Evolutionary conservation across 768 basidiomycete genomes (phyloP), one percentile per base, ranked within the genome.

Genomic region (Termitomyces titanicus): DNA sequence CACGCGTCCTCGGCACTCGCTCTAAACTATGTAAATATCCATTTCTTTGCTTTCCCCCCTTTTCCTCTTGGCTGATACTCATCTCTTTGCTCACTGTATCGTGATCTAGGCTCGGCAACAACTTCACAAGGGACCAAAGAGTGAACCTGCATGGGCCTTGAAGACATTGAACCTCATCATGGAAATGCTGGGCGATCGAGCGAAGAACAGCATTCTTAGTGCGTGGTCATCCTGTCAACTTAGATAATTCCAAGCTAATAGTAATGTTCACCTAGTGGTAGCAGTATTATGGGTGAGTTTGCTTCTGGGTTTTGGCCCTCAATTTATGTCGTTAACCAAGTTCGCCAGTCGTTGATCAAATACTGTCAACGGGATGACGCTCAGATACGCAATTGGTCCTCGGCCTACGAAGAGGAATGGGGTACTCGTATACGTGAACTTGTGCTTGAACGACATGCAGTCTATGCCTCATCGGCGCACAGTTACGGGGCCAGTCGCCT

Each of bases 1-100:
- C 81, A 92, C 61, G 86, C 86, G 39, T 86, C 85, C 55, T 84
- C 83, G 61, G 72, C 79, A 31, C 75, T 91, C 51, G 84, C 82
- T 18, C 65, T 92, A 37, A 79, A 81, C 61, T 75, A 78, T 68
- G 89, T 90, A 63, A 71, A 81, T 76, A 57, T 47, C 53, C 54
- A 54, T 61, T 54, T 48, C 29, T 44, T 55, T 49, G n/a, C 34
- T 51, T n/a, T 9, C 34, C 13, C 0, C 42, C 17, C 12, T 24
- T 7, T 54, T 25, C 51, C 49, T 48, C 45, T 45, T 40, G 13
- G 4, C 34, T n/a, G n/a, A n/a, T n/a, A n/a, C 31, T 31, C 46
- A 10, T 40, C 24, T 38, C 18, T 35, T 29, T 50, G 34, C 49
- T 58, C 12, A 54, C 25, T 46, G 40, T 47, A 49, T 37, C 51